A percentile compares a stretch with the other conserved stretches of the same genome.
These are phyloP conservation scores for Chrysochromulina tobinii DNA, from an alignment of 78 protist species.

Conservation along the genomic window DNA sequence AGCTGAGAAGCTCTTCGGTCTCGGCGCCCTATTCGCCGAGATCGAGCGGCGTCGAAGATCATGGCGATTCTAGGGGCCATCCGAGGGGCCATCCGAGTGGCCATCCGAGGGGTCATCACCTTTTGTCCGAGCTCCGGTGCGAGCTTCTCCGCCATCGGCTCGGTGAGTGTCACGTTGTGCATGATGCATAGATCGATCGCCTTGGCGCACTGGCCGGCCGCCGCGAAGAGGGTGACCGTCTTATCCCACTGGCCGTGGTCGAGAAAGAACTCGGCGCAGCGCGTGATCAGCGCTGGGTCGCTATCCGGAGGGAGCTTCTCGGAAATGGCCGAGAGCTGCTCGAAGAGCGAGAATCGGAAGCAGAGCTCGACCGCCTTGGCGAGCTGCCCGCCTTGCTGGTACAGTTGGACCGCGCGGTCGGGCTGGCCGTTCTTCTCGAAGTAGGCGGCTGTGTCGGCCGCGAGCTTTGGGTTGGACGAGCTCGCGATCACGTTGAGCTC, in stretches of 20 bases:
- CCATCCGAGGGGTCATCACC: neutral
- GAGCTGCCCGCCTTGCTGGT: slow-evolving; percentile 68
- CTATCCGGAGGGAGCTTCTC: slow-evolving; percentile 48
- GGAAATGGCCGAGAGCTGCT: slow-evolving; percentile 49
- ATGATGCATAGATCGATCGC: slow-evolving; percentile 52
- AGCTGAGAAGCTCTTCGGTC: neutral
- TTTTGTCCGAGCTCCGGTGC: neutral
- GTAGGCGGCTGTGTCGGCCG: slow-evolving; percentile 25
- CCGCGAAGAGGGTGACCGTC: slow-evolving; percentile 50
- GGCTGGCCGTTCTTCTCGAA: slow-evolving; percentile 35
- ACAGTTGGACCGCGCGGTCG: slow-evolving; percentile 72
- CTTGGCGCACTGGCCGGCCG: neutral
- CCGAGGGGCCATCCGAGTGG: too few species aligned
- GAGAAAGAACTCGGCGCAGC: slow-evolving; percentile 64
- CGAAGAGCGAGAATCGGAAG: slow-evolving; percentile 61
- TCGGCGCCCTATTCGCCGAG: neutral
- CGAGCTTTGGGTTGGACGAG: neutral
- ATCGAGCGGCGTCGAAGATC: too few species aligned
- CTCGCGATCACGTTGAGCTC: slow-evolving; percentile 25
- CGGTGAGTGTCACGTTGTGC: slow-evolving; percentile 60
- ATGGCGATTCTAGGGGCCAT: too few species aligned
- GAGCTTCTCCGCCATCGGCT: slow-evolving; percentile 62
- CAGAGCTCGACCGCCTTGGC: slow-evolving; percentile 71
- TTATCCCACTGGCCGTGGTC: slow-evolving; percentile 58
- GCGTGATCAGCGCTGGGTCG: slow-evolving; percentile 51